Evolutionary conservation across 192 early-diverging fungal genomes (phyloP), one percentile per base, ranked within the genome.

Genomic region (Coemansia sp.): DNA sequence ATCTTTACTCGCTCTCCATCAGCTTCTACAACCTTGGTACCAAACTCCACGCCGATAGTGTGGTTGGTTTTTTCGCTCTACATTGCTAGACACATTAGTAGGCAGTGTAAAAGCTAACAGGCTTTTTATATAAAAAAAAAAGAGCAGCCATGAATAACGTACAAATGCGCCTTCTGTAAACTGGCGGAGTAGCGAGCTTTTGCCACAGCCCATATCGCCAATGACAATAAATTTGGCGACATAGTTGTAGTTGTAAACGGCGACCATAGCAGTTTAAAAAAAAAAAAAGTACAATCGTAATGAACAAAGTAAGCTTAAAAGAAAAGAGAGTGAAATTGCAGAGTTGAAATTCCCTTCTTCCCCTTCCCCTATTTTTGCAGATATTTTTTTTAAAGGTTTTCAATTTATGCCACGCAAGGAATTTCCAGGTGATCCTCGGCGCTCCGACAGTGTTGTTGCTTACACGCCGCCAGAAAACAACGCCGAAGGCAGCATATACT

Each of bases 41-140:
- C 87, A 62, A 90, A 90, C 59, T 90, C 88, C 56, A 90, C 87
- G 28, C 88, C 88, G 47, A 90, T 90, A 8, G 88, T 90, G 56
- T 90, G 84, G 28, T 82, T 84, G 38, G 84, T 84, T 57, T 78
- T 78, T 55, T 71, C 84, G 70, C 74, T 81, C 66, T 73, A 66
- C 51, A 65, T 5, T 68, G 44, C 73, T 10, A 52, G 36, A 54
- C 10, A 35, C 7, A 35, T 35, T n/a, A 65, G 35, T 57, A 45
- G 35, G 44, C 36, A 15, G 35, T 54, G 20, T 9, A 10, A n/a
- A 42, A 40, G 12, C 1, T 19, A 59, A 4, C 15, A 47, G 19
- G 36, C n/a, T 46, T 8, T 5, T 2, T 18, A 23, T 16, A 21
- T 12, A 33, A 43, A 51, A 6, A 47, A 30, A 23, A 14, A 15